Evolutionary conservation across 306 rosid genomes (phyloP), one percentile per base, ranked within the genome.

Genomic region (Abrus pulchellus): DNA sequence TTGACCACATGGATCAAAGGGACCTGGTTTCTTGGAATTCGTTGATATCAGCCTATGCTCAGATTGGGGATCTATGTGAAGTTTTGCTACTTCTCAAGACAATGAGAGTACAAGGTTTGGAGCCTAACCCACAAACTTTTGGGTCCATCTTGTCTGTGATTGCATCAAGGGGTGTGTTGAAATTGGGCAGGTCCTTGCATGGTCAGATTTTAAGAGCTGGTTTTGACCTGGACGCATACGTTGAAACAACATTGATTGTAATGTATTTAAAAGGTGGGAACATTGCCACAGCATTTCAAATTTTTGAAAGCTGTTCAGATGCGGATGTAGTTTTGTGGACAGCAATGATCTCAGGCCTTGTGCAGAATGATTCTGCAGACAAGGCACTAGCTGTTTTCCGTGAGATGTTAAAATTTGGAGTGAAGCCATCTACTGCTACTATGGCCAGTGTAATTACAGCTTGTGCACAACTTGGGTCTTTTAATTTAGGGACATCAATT

Each of bases 311-410:
- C 73, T 84, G 72, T 52, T 74, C 38, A 6, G 72, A 85, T 9
- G 88, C 79, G 77, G 97, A 93, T 81, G 87, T 88, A 12, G 86
- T 93, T 67, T 74, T 81, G 77, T 93, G 97, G 94, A 93, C 97
- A 7, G 94, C 96, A 3, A 85, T 93, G 96, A 93, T 90, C 77
- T 90, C 97, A 57, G 97, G 97, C 73, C 92, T 93, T 70, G 87
- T 77, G 78, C 92, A 88, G 74, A 89, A 84, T 79, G 86, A 87
- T 41, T 85, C 50, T 76, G 87, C 91, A 3, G 89, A 89, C 33
- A 86, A 80, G 84, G 93, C 92, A 62, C 61, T 93, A 9, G 29
- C 6, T 3, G 68, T 93, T 76, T 89, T 90, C 74, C 8, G 29
- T 12, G 84, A 76, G 64, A 90, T 93, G 97, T 45, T 90, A 49